Evolutionary conservation across 2,329 filamentous ascomycete genomes (phyloP).

Genomic region (Colletotrichum tropicale): DNA sequence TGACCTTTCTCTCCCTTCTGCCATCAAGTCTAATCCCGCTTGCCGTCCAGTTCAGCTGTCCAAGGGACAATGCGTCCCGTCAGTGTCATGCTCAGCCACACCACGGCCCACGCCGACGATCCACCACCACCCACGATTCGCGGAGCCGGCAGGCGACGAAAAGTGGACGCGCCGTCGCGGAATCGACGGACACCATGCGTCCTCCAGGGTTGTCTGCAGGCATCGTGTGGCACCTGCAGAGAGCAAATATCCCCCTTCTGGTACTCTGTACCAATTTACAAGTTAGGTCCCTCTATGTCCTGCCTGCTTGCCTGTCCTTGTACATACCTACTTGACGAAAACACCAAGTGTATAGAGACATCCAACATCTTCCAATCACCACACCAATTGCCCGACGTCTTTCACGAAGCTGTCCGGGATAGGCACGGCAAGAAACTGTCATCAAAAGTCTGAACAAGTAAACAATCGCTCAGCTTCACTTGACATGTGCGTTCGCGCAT

Average conservation of each 20-base stretch:
- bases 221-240: neutral
- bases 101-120: neutral
- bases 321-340: neutral
- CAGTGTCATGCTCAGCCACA: conserved; percentile 12
- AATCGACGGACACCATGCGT: neutral
- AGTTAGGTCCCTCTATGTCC: neutral
- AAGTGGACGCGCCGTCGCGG: neutral
- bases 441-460: neutral
- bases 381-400: neutral
- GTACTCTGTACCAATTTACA: neutral
- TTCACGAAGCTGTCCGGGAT: neutral
- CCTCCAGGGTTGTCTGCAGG: neutral
- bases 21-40: neutral
- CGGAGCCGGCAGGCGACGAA: neutral
- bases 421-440: neutral
- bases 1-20: neutral
- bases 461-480: neutral
- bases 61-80: neutral
- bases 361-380: neutral
- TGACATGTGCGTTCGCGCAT: neutral
- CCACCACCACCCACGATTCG: neutral
- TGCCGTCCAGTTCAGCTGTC: neutral
- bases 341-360: too few species aligned
- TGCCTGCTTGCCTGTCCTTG: neutral
- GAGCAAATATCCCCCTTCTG: neutral